Conservation (phyloP, 352 stramenopile species). For the Globisporangium uncinulatum region DNA sequence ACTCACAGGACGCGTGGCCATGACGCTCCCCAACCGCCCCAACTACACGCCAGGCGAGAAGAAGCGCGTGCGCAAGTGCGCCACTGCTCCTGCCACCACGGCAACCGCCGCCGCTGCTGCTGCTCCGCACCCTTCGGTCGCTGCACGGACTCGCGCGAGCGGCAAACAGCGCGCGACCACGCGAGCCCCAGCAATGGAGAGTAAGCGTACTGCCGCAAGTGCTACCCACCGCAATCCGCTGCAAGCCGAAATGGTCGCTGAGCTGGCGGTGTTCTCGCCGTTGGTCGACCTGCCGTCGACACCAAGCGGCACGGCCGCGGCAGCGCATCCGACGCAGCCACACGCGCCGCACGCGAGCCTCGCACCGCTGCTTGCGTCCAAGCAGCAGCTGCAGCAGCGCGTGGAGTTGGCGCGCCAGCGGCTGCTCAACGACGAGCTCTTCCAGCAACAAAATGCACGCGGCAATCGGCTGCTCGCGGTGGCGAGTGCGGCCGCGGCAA, state of each 20-base stretch:
- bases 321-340: not conserved
- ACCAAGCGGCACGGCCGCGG: not conserved
- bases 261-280: constrained; percentile 11
- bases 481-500: constrained; percentile 12
- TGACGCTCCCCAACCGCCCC: constrained; percentile 60
- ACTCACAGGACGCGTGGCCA: constrained; percentile 7
- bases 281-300: constrained; percentile 4
- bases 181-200: not conserved
- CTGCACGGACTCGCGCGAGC: constrained; percentile 7
- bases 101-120: not conserved
- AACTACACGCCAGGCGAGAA: constrained; percentile 46
- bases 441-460: constrained; percentile 19
- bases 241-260: constrained; percentile 9
- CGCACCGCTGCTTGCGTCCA: constrained; percentile 8
- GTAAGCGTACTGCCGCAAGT: constrained; percentile 5
- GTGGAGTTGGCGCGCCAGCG: constrained; percentile 14
- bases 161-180: constrained; percentile 6
- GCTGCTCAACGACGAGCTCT: constrained; percentile 26
- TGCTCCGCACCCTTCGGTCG: not conserved
- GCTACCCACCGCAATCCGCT: not conserved
- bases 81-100: not conserved
- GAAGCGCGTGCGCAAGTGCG: constrained; percentile 27
- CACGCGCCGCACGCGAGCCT: constrained; percentile 9
- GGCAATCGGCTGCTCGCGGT: constrained; percentile 24
- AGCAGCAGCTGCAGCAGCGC: constrained; percentile 16